A percentile compares a stretch with the other conserved stretches of the same genome.
phyloP scores from a whole-genome alignment of 768 basidiomycete genomes.

The Sporobolomyces phaffii region DNA sequence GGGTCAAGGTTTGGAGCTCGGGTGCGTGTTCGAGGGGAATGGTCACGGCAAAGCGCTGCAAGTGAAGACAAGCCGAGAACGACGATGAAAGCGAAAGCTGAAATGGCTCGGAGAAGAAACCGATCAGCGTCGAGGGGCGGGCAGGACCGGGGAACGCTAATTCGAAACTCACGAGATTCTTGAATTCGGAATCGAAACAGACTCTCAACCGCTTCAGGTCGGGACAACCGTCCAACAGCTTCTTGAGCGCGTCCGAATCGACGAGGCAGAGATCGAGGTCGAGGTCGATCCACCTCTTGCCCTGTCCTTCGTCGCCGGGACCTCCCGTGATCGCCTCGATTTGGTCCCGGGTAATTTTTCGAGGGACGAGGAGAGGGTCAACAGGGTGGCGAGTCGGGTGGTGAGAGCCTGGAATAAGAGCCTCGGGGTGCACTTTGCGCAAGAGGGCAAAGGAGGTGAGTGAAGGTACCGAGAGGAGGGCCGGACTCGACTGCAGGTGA shows the following conservation, averaged over 20 bases:
- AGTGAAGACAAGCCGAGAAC: not conserved
- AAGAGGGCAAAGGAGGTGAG: slow-evolving; percentile 12
- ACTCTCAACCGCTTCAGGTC: slow-evolving; percentile 8
- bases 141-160: not conserved
- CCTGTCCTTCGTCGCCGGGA: not conserved
- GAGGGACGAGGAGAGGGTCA: slow-evolving; percentile 6
- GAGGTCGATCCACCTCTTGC: slow-evolving; percentile 10
- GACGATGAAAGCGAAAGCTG: slow-evolving; percentile 17
- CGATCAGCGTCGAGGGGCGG: too few species aligned
- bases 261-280: slow-evolving; percentile 22
- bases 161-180: slow-evolving; percentile 11
- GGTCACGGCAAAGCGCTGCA: slow-evolving; percentile 9
- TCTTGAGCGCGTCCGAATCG: slow-evolving; percentile 9
- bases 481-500: slow-evolving; percentile 23
- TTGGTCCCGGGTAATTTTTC: not conserved
- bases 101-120: not conserved
- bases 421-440: not conserved
- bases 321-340: slow-evolving; percentile 14
- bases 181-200: slow-evolving; percentile 26
- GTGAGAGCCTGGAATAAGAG: slow-evolving; percentile 24
- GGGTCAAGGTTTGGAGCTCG: slow-evolving; percentile 12
- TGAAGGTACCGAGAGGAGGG: not conserved
- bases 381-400: slow-evolving; percentile 11
- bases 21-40: slow-evolving; percentile 21
- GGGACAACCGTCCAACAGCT: slow-evolving; percentile 12